phyloP scores from a whole-genome alignment of 352 stramenopile genomes.

The Pythium insidiosum region DNA sequence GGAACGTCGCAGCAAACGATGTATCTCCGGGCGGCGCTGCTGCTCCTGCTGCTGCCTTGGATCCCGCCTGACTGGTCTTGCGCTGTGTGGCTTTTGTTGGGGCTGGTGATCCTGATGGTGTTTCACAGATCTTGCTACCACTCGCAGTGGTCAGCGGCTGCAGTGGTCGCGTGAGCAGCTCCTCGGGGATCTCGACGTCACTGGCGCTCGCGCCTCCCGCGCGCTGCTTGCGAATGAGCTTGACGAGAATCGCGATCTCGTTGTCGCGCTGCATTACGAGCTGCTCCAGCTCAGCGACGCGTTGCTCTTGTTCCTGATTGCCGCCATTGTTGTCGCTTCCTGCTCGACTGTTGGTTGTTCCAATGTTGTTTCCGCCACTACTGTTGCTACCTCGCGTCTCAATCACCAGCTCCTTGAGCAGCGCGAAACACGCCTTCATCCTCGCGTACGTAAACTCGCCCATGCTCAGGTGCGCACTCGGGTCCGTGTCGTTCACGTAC shows the following conservation, averaged over 20 bases:
- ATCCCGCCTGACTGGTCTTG: not conserved
- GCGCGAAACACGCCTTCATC: conserved; percentile 81
- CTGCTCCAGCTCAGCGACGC: conserved; percentile 48
- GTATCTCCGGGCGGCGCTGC: conserved; percentile 17
- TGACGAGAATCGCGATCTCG: conserved; percentile 92
- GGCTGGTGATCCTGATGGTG: too few species aligned
- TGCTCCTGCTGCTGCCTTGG: not conserved
- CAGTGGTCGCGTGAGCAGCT: conserved; percentile 7
- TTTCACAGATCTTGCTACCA: conserved; percentile 9
- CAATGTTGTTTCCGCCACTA: not conserved
- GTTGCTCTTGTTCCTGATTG: conserved; percentile 43
- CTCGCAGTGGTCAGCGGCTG: not conserved
- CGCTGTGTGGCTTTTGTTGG: too few species aligned
- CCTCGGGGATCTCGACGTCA: conserved; percentile 5
- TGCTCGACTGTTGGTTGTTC: conserved; percentile 1
- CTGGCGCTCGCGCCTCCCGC: conserved; percentile 10
- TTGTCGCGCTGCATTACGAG: conserved; percentile 86
- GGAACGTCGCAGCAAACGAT: conserved; percentile 22
- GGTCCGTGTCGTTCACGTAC: conserved; percentile 70
- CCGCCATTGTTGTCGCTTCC: conserved; percentile 11
- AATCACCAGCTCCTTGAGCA: conserved; percentile 64
- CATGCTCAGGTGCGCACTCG: conserved; percentile 62
- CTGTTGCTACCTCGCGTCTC: conserved; percentile 8
- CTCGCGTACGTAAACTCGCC: conserved; percentile 84
- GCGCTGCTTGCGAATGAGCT: conserved; percentile 85